Evolutionary conservation across 1,139 yeast genomes (phyloP).

Genomic region (Suhomyces anneliseae): DNA sequence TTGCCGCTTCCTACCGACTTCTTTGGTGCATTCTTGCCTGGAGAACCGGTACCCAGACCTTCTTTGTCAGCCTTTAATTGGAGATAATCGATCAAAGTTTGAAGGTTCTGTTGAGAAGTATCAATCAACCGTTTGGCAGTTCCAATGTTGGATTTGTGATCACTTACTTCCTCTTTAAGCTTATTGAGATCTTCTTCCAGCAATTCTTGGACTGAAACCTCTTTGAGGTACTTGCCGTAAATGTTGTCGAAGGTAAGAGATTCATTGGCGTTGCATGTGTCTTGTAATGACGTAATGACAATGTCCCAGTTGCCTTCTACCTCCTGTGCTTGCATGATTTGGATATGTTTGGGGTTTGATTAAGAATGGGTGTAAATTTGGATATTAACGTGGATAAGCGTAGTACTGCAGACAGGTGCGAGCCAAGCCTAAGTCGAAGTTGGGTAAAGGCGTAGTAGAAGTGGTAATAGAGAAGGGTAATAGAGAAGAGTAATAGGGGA

Average conservation of each 20-base stretch:
- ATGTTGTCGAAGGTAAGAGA: conserved; percentile 51
- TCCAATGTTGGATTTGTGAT: conserved; percentile 58
- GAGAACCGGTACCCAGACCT: conserved; percentile 4
- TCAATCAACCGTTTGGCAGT: conserved; percentile 51
- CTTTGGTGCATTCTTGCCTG: conserved; percentile 2
- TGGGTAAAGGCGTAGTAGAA: no score
- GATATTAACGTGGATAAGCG: neutral
- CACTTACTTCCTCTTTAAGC: conserved; percentile 42
- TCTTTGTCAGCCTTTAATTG: conserved; percentile 14
- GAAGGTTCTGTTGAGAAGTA: conserved; percentile 42
- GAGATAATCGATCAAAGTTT: conserved; percentile 30
- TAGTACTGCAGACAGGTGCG: neutral
- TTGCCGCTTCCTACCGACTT: conserved; percentile 9
- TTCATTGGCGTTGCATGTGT: conserved; percentile 62
- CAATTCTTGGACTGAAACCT: conserved; percentile 20
- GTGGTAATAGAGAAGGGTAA: no score
- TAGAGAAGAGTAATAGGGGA: no score
- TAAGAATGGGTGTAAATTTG: neutral
- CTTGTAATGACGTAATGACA: conserved; percentile 65
- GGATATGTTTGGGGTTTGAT: neutral
- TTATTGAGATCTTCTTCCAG: conserved; percentile 40
- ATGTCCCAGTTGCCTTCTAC: conserved; percentile 62
- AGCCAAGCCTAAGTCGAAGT: neutral
- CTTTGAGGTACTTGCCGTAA: conserved; percentile 28
- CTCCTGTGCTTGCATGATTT: conserved; percentile 4